phyloP scores from a whole-genome alignment of 371 early-diverging fungal genomes.

The Zychaea mexicana region DNA sequence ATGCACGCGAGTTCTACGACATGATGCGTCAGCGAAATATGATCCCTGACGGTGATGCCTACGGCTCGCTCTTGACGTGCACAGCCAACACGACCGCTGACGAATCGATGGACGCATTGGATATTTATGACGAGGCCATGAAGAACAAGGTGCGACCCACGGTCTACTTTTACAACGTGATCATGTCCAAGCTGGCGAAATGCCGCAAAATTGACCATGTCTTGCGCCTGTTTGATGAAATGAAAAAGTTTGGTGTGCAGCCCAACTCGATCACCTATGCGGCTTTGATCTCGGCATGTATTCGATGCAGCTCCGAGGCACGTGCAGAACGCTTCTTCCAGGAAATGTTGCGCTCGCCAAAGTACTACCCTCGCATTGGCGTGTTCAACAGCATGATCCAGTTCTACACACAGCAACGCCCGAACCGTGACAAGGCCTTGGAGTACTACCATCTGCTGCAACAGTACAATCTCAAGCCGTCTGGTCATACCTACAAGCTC shows the following conservation, averaged over 20 bases:
- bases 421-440: constrained; percentile 56
- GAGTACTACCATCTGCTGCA: constrained; percentile 51
- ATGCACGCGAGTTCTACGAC: constrained; percentile 51
- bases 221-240: constrained; percentile 54
- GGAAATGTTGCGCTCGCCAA: constrained; percentile 50
- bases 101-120: constrained; percentile 56
- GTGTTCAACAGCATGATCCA: constrained; percentile 67
- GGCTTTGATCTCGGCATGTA: constrained; percentile 62
- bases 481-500: constrained; percentile 59
- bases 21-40: constrained; percentile 33
- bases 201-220: constrained; percentile 58
- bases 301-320: constrained; percentile 53
- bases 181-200: constrained; percentile 62
- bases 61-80: constrained; percentile 50
- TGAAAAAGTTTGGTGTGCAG: constrained; percentile 47
- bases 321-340: constrained; percentile 52
- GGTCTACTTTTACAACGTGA: constrained; percentile 64
- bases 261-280: constrained; percentile 66
- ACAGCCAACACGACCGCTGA: constrained; percentile 52
- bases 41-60: constrained; percentile 51
- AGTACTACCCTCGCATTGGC: constrained; percentile 59
- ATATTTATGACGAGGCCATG: constrained; percentile 60
- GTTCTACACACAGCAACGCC: constrained; percentile 60
- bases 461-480: constrained; percentile 45
- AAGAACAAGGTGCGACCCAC: constrained; percentile 55